Base-by-base conservation (phyloP, 78 protist species). In the Tieghemostelium lacteum region DNA sequence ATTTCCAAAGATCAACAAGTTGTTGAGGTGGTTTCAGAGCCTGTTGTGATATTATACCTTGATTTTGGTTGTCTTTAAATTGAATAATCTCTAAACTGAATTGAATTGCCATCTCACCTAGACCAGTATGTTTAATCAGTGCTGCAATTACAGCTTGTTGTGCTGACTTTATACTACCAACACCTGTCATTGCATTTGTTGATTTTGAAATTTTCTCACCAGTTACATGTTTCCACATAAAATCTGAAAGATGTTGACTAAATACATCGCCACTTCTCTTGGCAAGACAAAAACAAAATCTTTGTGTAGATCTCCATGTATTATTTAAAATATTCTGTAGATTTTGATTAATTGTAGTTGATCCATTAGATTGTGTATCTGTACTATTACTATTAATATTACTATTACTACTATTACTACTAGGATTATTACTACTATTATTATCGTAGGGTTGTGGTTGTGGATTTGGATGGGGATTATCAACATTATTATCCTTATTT, bases 141-240 rank as follows among this genome's bases (percentile, higher is more conserved):
- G 78, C 54, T 3, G 80, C 78, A 16, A 83, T 83, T 2, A 69
- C 72, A 5, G 91, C 78, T n/a, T 83, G 91, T 69, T 83, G 91
- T 1, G 91, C 91, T 1, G 71, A 34, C 60, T 63, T 83, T 33
- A 83, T 83, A 29, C 20, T 72, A 22, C 78, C 78, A 6, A 45
- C 52, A 6, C n/a, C n/a, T 36, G 26, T 72, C 2, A 34, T 49
- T 3, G 24, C 17, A n/a, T n/a, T n/a, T 50, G 73, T 45, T 0
- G 64, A 45, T n/a, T 45, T 52, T 4, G 58, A 62, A 16, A 45
- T 5, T 37, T 52, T 64, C 28, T 83, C 91, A 57, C 91, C 91
- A 10, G 91, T 69, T 3, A 62, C 33, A 60, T 83, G 42, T 28
- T 83, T 73, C 91, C 91, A 83, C 91, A 83, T 83, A 58, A 83